Evolutionary conservation across 805 yeast species (phyloP), one percentile per base, ranked within the genome.

Genomic region (Lipomyces kockii): DNA sequence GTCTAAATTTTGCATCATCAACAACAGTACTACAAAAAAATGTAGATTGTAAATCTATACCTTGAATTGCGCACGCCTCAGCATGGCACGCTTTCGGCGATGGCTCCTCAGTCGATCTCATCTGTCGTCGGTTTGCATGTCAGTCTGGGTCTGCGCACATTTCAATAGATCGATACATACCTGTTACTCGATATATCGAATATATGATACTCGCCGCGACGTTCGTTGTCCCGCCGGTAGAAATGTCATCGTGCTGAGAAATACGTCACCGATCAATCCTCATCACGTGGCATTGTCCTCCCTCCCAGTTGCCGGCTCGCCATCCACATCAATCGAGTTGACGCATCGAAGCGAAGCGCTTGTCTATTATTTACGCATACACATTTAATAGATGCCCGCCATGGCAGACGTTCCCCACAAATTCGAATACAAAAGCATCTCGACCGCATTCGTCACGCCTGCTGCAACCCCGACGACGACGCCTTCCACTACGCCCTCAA

Each of bases 41-140:
- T 25, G 32, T 29, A 5, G 32, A 5, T 5, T 29, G 32, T 29
- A 29, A 29, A 29, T 25, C 1, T 2, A 7, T 32, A 85, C 88
- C 82, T 77, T 91, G 97, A 52, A 91, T 91, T 2, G 87, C 87
- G 79, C 97, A 91, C 1, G 97, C 97, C 70, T 88, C 83, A 5
- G 89, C 83, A 75, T 90, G 90, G 78, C 97, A 91, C 1, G 89
- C 71, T 17, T 63, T 67, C 7, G 68, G 68, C 35, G 72, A 68
- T 35, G 71, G 60, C 27, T 61, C 37, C n/a, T 60, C 9, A 60
- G 56, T 61, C 7, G 17, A 25, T 17, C 56, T 4, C n/a, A 17
- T 14, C n/a, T 12, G 46, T 39, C 46, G 46, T 14, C 17, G n/a
- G 1, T 4, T 1, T 39, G 46, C n/a, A 5, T 11, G 27, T 25